A percentile compares a stretch with the other conserved stretches of the same genome.
phyloP scores from a whole-genome alignment of 148 eudicot species.

The Pouteria glomerata region DNA sequence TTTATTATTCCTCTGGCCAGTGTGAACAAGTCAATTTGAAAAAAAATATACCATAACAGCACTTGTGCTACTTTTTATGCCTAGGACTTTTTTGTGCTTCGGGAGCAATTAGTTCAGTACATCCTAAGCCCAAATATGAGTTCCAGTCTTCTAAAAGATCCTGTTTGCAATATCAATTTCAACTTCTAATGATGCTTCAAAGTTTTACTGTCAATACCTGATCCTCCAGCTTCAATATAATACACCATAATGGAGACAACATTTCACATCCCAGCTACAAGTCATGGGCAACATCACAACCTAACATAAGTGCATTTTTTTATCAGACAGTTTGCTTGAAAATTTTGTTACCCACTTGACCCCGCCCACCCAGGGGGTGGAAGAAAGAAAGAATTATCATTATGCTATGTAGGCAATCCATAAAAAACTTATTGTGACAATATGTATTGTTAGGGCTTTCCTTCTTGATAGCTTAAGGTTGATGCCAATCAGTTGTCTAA shows the following conservation, averaged over 20 bases:
- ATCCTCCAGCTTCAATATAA: no score
- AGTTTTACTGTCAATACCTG: no score
- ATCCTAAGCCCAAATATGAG: not conserved
- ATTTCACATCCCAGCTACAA: not conserved
- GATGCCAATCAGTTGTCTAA: not conserved
- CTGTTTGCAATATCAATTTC: not conserved
- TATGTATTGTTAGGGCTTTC: not conserved
- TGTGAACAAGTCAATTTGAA: not conserved
- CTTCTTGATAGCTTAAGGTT: not conserved
- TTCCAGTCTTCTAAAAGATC: not conserved
- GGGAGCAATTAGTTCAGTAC: not conserved
- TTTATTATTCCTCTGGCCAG: not conserved
- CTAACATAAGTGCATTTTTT: not conserved
- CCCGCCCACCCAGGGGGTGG: no score
- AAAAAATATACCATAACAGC: no score
- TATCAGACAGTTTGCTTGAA: not conserved
- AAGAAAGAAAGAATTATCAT: not conserved
- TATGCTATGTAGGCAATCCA: not conserved
- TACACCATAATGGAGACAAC: not conserved
- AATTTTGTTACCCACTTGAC: no score
- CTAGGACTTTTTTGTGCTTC: not conserved
- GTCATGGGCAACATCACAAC: not conserved
- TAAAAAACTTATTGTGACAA: not conserved
- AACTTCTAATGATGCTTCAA: not conserved
- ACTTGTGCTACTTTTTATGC: not conserved